Percentiles rank a stretch among this genome's conserved stretches.
Conservation (phyloP, 176 grass and related monocot species). For the Elymus sibiricus region DNA sequence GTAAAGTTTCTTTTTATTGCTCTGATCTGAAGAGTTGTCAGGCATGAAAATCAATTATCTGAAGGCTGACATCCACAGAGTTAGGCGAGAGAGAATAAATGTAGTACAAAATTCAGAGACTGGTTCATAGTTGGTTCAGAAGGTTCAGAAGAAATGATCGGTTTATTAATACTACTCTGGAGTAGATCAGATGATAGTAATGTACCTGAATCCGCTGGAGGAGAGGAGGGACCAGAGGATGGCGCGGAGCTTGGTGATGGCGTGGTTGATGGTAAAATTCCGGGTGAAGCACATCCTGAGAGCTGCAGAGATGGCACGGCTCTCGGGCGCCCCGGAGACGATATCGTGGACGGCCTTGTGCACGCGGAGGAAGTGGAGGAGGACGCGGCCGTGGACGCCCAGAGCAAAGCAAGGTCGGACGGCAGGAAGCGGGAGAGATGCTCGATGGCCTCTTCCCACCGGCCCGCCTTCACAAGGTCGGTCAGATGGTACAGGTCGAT, state of each 20-base stretch:
- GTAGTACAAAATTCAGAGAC: background rate
- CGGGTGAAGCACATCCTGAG: background rate
- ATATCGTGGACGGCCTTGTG: background rate
- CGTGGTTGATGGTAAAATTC: background rate
- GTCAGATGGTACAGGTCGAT: background rate
- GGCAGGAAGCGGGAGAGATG: background rate
- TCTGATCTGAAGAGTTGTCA: background rate
- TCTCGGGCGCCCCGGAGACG: background rate
- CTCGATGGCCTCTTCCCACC: background rate
- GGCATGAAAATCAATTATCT: background rate
- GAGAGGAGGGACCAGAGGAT: background rate
- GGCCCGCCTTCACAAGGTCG: background rate
- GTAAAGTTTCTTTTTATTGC: too few species aligned
- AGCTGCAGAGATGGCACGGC: background rate
- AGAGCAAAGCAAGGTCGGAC: background rate
- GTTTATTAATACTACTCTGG: too few species aligned
- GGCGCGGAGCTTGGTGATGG: background rate
- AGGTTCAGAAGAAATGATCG: background rate
- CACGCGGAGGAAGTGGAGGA: background rate
- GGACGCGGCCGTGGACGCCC: background rate
- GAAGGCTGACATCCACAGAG: background rate
- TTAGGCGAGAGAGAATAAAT: background rate
- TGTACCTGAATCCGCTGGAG: background rate
- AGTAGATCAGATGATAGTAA: background rate
- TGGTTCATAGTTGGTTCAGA: background rate